Evolutionary conservation across 1,139 yeast species (phyloP).

Genomic region (Hemisphaericaspora subhashii): DNA sequence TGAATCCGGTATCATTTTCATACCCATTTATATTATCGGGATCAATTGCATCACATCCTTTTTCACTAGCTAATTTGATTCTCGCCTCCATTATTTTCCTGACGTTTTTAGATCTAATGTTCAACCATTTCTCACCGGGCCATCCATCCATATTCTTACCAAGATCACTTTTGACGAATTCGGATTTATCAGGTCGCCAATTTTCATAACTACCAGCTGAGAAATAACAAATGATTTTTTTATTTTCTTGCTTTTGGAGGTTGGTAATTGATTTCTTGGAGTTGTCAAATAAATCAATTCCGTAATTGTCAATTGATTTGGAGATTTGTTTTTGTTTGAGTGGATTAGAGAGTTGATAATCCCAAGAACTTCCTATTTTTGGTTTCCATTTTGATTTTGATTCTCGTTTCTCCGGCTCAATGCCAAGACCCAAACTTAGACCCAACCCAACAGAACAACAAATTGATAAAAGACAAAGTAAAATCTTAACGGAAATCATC

Average conservation of each 20-base stretch:
- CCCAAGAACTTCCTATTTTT: background rate
- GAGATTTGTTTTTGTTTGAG: background rate
- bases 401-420: background rate
- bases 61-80: slow-evolving; percentile 17
- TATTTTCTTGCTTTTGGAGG: slow-evolving; percentile 16
- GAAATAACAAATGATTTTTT: slow-evolving; percentile 24
- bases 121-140: slow-evolving; percentile 24
- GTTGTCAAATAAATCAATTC: slow-evolving; percentile 21
- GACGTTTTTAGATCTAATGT: slow-evolving; percentile 16
- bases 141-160: slow-evolving; percentile 23
- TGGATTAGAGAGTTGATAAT: background rate
- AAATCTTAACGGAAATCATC: too few relatives aligned
- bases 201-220: slow-evolving; percentile 26
- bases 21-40: slow-evolving; percentile 26
- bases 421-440: background rate
- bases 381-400: background rate
- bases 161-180: slow-evolving; percentile 16
- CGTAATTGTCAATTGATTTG: background rate
- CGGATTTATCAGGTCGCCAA: slow-evolving; percentile 20
- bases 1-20: slow-evolving; percentile 22
- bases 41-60: slow-evolving; percentile 23
- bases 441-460: too few relatives aligned
- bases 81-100: slow-evolving; percentile 18
- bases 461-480: too few relatives aligned
- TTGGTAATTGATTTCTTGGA: slow-evolving; percentile 10